These are phyloP conservation scores for Primulina eburnea DNA, from an alignment of 257 asterid species.

Conservation along the genomic window DNA sequence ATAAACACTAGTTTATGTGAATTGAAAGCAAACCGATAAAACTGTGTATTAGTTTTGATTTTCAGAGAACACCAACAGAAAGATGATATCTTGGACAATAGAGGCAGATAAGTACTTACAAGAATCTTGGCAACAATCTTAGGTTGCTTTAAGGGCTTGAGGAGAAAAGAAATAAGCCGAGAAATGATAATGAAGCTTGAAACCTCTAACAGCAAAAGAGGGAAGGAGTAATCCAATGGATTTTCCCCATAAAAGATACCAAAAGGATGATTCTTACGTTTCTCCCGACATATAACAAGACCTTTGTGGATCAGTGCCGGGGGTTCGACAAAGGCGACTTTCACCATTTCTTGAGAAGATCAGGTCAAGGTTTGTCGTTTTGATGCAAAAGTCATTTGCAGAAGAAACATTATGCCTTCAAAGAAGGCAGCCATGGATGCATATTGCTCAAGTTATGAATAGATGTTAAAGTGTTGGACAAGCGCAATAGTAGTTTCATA, in stretches of 20 bases:
- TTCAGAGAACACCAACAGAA: neutral
- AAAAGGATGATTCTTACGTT: slow-evolving; percentile 30
- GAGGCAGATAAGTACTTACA: slow-evolving; percentile 41
- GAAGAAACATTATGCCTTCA: neutral
- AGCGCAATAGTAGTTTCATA: slow-evolving; percentile 24
- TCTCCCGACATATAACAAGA: slow-evolving; percentile 34
- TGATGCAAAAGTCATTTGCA: neutral
- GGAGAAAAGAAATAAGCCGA: slow-evolving; percentile 42
- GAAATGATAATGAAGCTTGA: slow-evolving; percentile 36
- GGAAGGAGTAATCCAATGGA: slow-evolving; percentile 56
- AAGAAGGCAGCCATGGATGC: slow-evolving; percentile 21
- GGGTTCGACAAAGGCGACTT: neutral
- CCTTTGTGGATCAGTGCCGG: slow-evolving; percentile 5
- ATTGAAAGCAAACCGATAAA: neutral
- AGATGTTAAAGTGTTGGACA: slow-evolving; percentile 34
- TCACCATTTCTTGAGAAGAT: slow-evolving; percentile 12
- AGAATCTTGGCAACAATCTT: slow-evolving; percentile 58
- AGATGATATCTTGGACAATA: neutral
- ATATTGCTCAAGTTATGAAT: slow-evolving; percentile 19
- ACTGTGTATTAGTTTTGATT: too few relatives aligned
- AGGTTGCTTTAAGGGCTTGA: slow-evolving; percentile 79
- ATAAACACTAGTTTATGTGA: neutral
- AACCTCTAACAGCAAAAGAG: slow-evolving; percentile 47
- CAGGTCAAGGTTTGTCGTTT: neutral
- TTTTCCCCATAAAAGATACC: slow-evolving; percentile 80